phyloP scores from a whole-genome alignment of 192 early-diverging fungal genomes.

The Podila epigama region DNA sequence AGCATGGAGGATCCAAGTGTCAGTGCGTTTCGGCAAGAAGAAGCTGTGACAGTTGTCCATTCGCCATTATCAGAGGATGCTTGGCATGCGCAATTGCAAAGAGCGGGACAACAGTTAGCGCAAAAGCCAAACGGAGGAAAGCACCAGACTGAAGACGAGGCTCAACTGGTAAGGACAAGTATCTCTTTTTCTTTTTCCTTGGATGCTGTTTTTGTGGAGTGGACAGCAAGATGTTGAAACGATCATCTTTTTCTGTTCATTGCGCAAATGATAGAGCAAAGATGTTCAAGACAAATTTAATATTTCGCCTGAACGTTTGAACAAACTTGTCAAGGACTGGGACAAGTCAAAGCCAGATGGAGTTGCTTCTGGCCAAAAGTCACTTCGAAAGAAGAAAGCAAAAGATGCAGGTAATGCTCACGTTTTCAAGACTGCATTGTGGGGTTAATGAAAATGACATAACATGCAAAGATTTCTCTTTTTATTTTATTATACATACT shows the following conservation, averaged over 20 bases:
- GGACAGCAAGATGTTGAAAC: neutral
- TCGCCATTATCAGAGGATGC: slow-evolving; percentile 24
- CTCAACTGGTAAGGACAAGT: slow-evolving; percentile 24
- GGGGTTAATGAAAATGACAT: too few species aligned
- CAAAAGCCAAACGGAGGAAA: slow-evolving; percentile 22
- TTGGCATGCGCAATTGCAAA: slow-evolving; percentile 35
- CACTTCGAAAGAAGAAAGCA: slow-evolving; percentile 10
- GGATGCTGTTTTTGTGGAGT: neutral
- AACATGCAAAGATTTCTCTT: neutral
- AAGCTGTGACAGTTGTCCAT: slow-evolving; percentile 40
- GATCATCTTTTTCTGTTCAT: slow-evolving; percentile 3
- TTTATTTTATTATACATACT: neutral
- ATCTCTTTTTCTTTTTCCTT: neutral
- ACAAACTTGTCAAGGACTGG: slow-evolving; percentile 58
- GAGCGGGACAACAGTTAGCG: slow-evolving; percentile 23
- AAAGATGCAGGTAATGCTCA: slow-evolving; percentile 36
- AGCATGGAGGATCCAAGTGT: slow-evolving; percentile 3
- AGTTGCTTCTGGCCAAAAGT: slow-evolving; percentile 23
- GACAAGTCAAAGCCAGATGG: slow-evolving; percentile 31
- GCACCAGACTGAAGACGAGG: slow-evolving; percentile 15
- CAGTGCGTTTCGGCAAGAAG: slow-evolving; percentile 28
- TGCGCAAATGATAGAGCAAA: slow-evolving; percentile 45
- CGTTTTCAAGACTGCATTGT: too few species aligned
- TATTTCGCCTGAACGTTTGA: slow-evolving; percentile 56
- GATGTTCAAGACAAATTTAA: slow-evolving; percentile 63